phyloP scores from a whole-genome alignment of 2,329 filamentous ascomycete species.

The Paecilomyces niveus region DNA sequence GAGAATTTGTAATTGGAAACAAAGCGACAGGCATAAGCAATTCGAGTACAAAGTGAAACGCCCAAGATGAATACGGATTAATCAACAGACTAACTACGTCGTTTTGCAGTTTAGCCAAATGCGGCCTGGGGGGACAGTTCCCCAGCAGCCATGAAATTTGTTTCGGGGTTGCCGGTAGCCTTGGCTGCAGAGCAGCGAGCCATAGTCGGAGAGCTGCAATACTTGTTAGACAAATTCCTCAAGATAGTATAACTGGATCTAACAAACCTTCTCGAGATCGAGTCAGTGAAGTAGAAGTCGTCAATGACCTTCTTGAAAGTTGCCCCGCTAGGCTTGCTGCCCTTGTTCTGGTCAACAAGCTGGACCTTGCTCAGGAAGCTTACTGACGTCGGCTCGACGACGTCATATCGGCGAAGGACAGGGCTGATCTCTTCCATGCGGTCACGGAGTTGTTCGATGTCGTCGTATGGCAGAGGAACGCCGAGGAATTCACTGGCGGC shows the following conservation, averaged over 20 bases:
- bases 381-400: conserved; percentile 75
- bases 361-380: conserved; percentile 81
- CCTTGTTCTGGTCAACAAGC: conserved; percentile 94
- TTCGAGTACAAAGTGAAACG: conserved; percentile 8
- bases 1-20: conserved; percentile 9
- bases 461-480: conserved; percentile 81
- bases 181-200: conserved; percentile 93
- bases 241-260: neutral
- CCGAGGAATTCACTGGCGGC: conserved; percentile 88
- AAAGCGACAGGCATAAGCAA: neutral
- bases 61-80: conserved; percentile 2
- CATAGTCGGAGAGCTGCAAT: conserved; percentile 84
- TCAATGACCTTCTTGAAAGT: conserved; percentile 80
- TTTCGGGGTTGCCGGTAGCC: conserved; percentile 69
- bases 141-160: conserved; percentile 71
- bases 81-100: neutral
- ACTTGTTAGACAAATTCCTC: conserved; percentile 7
- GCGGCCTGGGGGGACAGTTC: conserved; percentile 36
- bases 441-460: conserved; percentile 80
- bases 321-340: conserved; percentile 61
- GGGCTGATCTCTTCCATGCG: conserved; percentile 95
- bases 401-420: conserved; percentile 79
- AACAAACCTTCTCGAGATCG: conserved; percentile 85
- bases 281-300: conserved; percentile 98
- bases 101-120: conserved; percentile 24